Conservation (phyloP, 2,329 filamentous ascomycete species). For the Penicillium crustosum region DNA sequence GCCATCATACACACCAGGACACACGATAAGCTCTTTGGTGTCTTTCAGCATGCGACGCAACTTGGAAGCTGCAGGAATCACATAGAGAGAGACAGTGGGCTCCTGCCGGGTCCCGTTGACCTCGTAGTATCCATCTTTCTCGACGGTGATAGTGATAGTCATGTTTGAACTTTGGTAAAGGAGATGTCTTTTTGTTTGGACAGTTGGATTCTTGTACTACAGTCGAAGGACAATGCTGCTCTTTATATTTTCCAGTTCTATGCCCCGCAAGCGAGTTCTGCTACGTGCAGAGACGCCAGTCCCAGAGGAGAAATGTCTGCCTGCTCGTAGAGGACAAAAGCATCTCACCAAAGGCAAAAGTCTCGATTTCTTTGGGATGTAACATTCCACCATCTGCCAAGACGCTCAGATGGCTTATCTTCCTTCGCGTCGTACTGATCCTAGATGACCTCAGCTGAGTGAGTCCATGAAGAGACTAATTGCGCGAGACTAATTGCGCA, state of each 20-base stretch:
- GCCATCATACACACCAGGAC: constrained; percentile 68
- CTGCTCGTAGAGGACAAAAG: not conserved
- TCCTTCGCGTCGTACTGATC: constrained; percentile 21
- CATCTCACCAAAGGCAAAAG: constrained; percentile 1
- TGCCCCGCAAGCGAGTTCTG: not conserved
- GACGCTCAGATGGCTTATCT: constrained; percentile 9
- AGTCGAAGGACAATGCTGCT: not conserved
- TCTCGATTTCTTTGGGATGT: constrained; percentile 21
- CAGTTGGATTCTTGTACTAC: not conserved
- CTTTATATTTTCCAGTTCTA: constrained; percentile 10
- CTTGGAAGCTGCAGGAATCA: constrained; percentile 32
- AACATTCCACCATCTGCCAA: constrained; percentile 26
- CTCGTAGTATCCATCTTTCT: constrained; percentile 36
- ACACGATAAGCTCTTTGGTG: constrained; percentile 48
- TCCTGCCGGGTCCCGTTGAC: constrained; percentile 32
- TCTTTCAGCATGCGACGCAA: constrained; percentile 31
- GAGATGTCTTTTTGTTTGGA: not conserved
- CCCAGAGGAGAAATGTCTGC: not conserved
- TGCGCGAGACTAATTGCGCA: not conserved
- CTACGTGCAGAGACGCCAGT: not conserved
- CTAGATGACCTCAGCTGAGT: constrained; percentile 14
- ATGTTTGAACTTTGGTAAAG: constrained; percentile 15
- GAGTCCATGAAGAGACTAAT: not conserved
- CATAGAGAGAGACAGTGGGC: constrained; percentile 30
- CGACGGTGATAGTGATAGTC: constrained; percentile 35